Evolutionary conservation across 805 yeast species (phyloP).

Genomic region (Candida tallmaniae): DNA sequence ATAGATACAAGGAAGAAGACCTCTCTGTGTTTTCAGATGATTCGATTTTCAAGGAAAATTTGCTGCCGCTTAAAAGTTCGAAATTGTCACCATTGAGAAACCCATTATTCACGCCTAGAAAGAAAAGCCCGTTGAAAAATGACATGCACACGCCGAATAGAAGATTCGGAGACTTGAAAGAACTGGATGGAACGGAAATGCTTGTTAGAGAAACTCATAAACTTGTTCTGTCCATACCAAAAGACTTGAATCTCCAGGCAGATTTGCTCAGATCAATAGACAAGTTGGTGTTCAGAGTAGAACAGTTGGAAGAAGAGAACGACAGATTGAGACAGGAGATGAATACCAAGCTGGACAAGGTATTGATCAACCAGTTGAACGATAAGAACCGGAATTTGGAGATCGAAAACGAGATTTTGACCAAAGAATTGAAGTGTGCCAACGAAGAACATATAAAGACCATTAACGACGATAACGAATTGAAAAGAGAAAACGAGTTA

Average conservation of each 20-base stretch:
- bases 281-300: constrained; percentile 13
- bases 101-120: neutral
- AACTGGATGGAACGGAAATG: constrained; percentile 13
- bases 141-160: neutral
- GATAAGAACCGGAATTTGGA: constrained; percentile 12
- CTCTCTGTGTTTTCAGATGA: constrained; percentile 13
- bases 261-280: constrained; percentile 24
- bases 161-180: neutral
- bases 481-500: constrained; percentile 24
- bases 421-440: constrained; percentile 9
- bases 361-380: constrained; percentile 11
- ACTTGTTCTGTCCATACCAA: constrained; percentile 23
- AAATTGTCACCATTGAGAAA: constrained; percentile 7
- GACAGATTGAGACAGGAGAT: constrained; percentile 2
- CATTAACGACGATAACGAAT: constrained; percentile 17
- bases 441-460: constrained; percentile 12
- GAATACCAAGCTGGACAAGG: constrained; percentile 2
- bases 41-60: constrained; percentile 10
- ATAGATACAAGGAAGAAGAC: constrained; percentile 3
- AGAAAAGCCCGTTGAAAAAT: constrained; percentile 4
- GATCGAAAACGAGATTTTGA: constrained; percentile 8
- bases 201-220: constrained; percentile 27
- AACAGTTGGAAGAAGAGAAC: constrained; percentile 4
- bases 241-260: constrained; percentile 17
- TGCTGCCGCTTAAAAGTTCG: neutral